Evolutionary conservation across 176 grass and related monocot genomes (phyloP), one percentile per base, ranked within the genome.

Genomic region (Urochloa ruziziensis): DNA sequence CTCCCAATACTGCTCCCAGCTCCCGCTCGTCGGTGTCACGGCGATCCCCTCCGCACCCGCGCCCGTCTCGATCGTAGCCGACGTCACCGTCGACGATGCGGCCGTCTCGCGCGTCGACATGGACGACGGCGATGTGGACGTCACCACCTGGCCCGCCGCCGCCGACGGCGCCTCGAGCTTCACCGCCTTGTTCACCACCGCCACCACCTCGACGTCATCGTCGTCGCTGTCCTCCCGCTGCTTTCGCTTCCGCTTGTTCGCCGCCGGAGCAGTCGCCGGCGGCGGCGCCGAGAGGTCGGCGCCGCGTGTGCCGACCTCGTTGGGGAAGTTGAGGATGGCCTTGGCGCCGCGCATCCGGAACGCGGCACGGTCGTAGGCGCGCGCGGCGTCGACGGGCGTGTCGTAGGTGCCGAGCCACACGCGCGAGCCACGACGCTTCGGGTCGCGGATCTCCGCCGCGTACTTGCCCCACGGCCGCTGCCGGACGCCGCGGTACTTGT

Each of bases 381-480:
- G 91, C 62, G 94, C 94, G 6, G 94, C 94, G 65, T 91, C 94
- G 6, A 72, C 10, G 27, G 88, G 80, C 0, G 86, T 91, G 80
- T 93, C 94, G 65, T 90, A 96, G 4, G 94, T 96, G 32, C 94
- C 94, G 12, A 96, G 94, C 94, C 94, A 96, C 65, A 89, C 94
- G 73, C 94, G 90, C 67, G 94, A 91, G n/a, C 94, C 94, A 1
- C 90, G 90, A 0, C 82, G 83, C 62, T 91, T 92, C 0, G 91
- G 89, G 40, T 98, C 96, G 25, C 96, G 91, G 87, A 98, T 98
- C 96, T 98, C 96, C 17, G 96, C 89, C 25, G 93, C 93, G 53
- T 84, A 98, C 77, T 93, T 93, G 0, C 96, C 96, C 96, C 96
- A 98, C 3, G 90, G 90, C 5, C 88, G 83, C 88, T 88, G 90